phyloP scores from a whole-genome alignment of 805 yeast genomes.

The Candida alai region DNA sequence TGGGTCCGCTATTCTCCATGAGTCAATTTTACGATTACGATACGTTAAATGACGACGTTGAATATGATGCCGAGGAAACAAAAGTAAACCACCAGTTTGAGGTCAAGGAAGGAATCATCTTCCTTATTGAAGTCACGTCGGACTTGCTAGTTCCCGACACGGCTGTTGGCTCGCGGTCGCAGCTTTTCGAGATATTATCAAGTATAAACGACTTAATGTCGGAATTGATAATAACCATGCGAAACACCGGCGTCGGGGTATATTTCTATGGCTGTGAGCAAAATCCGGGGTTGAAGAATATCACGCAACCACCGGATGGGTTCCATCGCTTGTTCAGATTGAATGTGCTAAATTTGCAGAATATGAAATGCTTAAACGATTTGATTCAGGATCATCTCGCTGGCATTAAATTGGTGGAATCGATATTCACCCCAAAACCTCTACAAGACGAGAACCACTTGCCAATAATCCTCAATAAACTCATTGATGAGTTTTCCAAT shows the following conservation, averaged over 20 bases:
- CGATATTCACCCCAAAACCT: slow-evolving; percentile 9
- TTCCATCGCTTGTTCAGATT: slow-evolving; percentile 50
- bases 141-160: slow-evolving; percentile 35
- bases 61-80: slow-evolving; percentile 12
- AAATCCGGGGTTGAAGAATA: slow-evolving; percentile 17
- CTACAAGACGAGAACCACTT: slow-evolving; percentile 20
- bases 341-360: slow-evolving; percentile 49
- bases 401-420: slow-evolving; percentile 3
- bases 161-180: slow-evolving; percentile 37
- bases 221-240: slow-evolving; percentile 59
- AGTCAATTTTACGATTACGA: neutral
- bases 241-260: slow-evolving; percentile 73
- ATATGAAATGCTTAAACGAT: slow-evolving; percentile 55
- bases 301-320: slow-evolving; percentile 34
- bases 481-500: slow-evolving; percentile 52
- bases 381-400: slow-evolving; percentile 40
- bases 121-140: slow-evolving; percentile 58
- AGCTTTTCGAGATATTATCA: slow-evolving; percentile 49
- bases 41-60: slow-evolving; percentile 3
- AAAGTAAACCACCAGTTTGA: slow-evolving; percentile 33
- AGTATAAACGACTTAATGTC: slow-evolving; percentile 61
- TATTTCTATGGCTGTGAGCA: slow-evolving; percentile 49
- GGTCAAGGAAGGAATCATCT: slow-evolving; percentile 59
- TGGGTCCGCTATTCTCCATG: neutral
- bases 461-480: slow-evolving; percentile 42